A percentile compares a stretch with the other conserved stretches of the same genome.
Conservation (phyloP, 805 yeast genomes). For the Ogataea methylovora region DNA sequence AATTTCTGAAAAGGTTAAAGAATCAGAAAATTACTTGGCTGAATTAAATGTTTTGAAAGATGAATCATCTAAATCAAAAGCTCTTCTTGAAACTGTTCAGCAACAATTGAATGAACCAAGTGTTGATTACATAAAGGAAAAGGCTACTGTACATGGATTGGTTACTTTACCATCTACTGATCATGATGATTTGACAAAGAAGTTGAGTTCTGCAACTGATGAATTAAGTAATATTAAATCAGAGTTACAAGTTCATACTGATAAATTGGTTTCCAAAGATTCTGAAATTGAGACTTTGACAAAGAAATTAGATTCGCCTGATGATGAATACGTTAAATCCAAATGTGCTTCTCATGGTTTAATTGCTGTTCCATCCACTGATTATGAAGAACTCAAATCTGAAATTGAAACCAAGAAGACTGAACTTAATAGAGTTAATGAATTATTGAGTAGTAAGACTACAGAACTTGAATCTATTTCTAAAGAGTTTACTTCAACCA, state of each 20-base stretch:
- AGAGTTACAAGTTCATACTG: not conserved
- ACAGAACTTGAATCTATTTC: too few species aligned
- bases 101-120: conserved; percentile 4
- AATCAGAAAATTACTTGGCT: not conserved
- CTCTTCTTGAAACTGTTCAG: too few species aligned
- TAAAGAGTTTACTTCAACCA: too few species aligned
- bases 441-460: too few species aligned
- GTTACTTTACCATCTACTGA: not conserved
- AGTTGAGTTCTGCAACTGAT: not conserved
- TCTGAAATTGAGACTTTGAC: conserved; percentile 9
- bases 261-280: conserved; percentile 1
- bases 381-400: too few species aligned
- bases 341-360: conserved; percentile 3
- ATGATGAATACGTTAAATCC: conserved; percentile 3
- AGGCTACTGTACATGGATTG: conserved; percentile 3
- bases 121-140: conserved; percentile 12
- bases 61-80: not conserved
- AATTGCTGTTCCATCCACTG: not conserved
- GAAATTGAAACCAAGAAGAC: too few species aligned
- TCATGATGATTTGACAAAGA: not conserved
- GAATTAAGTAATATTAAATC: not conserved
- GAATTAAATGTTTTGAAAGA: too few species aligned
- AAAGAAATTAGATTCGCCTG: conserved; percentile 5
- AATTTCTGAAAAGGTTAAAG: not conserved
- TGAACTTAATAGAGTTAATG: too few species aligned